Base-by-base conservation (phyloP, 768 basidiomycete genomes). In the Multifurca ochricompacta region DNA sequence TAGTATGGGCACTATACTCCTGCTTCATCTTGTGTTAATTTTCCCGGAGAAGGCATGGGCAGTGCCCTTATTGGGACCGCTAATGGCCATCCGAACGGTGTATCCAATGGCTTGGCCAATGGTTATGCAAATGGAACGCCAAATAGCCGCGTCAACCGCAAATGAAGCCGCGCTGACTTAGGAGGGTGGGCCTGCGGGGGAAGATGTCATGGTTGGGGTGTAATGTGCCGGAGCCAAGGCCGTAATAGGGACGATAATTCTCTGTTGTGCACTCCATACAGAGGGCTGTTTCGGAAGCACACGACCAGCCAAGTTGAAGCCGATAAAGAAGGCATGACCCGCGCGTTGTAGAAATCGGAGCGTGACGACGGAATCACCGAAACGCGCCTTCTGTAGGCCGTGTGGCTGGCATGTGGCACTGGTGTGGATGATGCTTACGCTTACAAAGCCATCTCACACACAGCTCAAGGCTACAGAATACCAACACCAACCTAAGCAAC, bases 11-110 rank as follows among this genome's bases (percentile, higher is more conserved):
- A 21, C 39, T 43, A 21, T 11, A n/a, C n/a, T n/a, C 34, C 34
- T n/a, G 27, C 14, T 53, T 56, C 44, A 6, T 35, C 35, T 31
- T 18, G 7, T 30, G 46, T 51, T 48, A 36, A 61, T 39, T 40
- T n/a, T 10, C n/a, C 14, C 28, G 13, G 21, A 21, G 25, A 30
- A 52, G 50, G 35, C 31, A n/a, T 23, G 13, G 47, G 42, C 44
- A n/a, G 30, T 16, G 45, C 31, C 16, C 21, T 43, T 25, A 46
- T 36, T 18, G 43, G 13, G n/a, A 19, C 4, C 21, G 10, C 51
- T 31, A 43, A 49, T 53, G 39, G 44, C 27, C 37, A 40, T 18
- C 37, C 10, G 9, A 45, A 40, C 16, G 49, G 49, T n/a, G 28
- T 10, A n/a, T 19, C 51, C 11, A 57, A 47, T 21, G 45, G 27